Evolutionary conservation across 2,329 filamentous ascomycete genomes (phyloP).

Genomic region (Fusarium ambrosium): DNA sequence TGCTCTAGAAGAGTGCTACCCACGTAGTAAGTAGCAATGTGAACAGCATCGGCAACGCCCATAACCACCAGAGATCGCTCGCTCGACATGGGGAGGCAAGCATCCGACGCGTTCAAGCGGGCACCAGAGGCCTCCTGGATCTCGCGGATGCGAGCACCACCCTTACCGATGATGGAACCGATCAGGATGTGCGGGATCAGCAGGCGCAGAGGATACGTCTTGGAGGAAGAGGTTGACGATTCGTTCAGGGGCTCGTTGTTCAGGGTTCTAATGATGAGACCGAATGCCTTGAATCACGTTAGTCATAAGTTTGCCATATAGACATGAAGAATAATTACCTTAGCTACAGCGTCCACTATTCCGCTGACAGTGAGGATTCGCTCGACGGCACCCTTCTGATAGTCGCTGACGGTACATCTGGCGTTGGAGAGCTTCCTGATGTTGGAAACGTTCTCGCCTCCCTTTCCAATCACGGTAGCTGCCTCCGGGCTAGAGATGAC

Average conservation of each 20-base stretch:
- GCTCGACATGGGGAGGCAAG: conserved; percentile 92
- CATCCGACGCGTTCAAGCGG: conserved; percentile 94
- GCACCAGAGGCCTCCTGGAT: conserved; percentile 98
- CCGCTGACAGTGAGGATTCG: conserved; percentile 98
- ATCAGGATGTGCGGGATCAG: conserved; percentile 97
- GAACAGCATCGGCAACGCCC: conserved; percentile 96
- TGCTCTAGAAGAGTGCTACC: conserved; percentile 98
- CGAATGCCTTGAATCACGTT: conserved; percentile 79
- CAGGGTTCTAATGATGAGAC: conserved; percentile 95
- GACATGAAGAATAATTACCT: conserved; percentile 69
- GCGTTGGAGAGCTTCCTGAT: conserved; percentile 95
- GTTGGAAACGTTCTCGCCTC: conserved; percentile 97
- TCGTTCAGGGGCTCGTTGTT: conserved; percentile 95
- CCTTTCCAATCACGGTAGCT: conserved; percentile 98
- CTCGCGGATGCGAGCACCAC: conserved; percentile 94
- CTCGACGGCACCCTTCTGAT: conserved; percentile 96
- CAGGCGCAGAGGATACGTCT: conserved; percentile 95
- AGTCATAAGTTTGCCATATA: conserved; percentile 35
- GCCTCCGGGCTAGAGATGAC: conserved; percentile 98
- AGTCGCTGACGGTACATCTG: conserved; percentile 99
- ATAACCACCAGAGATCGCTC: conserved; percentile 98
- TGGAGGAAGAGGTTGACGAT: conserved; percentile 91
- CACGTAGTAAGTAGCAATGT: conserved; percentile 99
- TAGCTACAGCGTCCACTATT: conserved; percentile 94
- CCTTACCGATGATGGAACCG: conserved; percentile 98